These are phyloP conservation scores for Sporothrix brasiliensis DNA, from an alignment of 2,329 filamentous ascomycete genomes.

Conservation along the genomic window DNA sequence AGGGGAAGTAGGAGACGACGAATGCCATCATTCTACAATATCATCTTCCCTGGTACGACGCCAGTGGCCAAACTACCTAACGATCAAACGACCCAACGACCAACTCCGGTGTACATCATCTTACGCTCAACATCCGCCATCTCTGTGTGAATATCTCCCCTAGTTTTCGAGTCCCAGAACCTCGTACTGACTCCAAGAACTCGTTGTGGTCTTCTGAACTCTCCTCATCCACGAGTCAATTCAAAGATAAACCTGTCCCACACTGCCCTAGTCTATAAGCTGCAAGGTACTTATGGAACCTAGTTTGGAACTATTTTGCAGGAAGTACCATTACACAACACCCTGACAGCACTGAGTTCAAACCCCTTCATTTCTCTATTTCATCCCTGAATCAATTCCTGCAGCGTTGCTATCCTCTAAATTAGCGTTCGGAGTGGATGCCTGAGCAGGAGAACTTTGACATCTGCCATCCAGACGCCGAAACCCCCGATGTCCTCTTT, in stretches of 20 bases:
- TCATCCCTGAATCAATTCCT: conserved; percentile 6
- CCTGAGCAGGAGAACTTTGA: too few species aligned
- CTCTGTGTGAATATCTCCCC: too few species aligned
- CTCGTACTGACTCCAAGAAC: too few species aligned
- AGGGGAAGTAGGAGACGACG: neutral
- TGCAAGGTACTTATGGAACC: neutral
- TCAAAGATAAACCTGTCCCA: neutral
- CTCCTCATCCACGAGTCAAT: neutral
- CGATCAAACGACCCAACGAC: too few species aligned
- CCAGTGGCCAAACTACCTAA: neutral
- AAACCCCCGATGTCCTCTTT: too few species aligned
- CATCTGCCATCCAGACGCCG: too few species aligned
- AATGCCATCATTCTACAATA: neutral
- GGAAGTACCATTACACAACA: too few species aligned
- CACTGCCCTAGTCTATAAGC: neutral
- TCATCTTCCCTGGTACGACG: neutral
- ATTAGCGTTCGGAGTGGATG: too few species aligned
- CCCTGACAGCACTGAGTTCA: neutral
- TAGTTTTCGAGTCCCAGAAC: too few species aligned
- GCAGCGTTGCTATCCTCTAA: neutral
- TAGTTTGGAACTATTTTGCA: neutral
- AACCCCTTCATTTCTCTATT: neutral
- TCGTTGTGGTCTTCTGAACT: neutral
- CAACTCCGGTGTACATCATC: too few species aligned
- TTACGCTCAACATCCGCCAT: too few species aligned